Percentiles rank a stretch among this genome's conserved stretches.
Evolutionary conservation across 2,329 filamentous ascomycete genomes (phyloP).

Genomic region (Cercospora brassicicola): DNA sequence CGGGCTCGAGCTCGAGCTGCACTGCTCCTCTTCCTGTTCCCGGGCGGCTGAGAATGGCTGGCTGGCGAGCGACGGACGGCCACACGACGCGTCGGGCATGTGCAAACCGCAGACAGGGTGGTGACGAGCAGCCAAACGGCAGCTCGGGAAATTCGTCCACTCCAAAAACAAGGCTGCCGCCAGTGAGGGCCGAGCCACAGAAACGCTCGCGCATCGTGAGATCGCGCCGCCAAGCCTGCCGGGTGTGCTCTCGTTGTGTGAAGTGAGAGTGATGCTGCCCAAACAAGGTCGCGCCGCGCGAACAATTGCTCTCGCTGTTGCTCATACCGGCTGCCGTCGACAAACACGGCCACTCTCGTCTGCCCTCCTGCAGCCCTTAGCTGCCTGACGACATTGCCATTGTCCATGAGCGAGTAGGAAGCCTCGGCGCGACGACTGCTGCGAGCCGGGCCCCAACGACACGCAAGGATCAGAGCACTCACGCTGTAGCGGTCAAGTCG

Average conservation of each 20-base stretch:
- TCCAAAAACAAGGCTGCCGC: slow-evolving; percentile 2
- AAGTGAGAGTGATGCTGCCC: neutral
- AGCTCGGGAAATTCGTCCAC: neutral
- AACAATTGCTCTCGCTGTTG: neutral
- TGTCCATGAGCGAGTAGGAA: slow-evolving; percentile 3
- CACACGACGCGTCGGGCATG: neutral
- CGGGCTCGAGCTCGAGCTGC: neutral
- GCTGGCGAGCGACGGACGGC: neutral
- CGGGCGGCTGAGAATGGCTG: neutral
- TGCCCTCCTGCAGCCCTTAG: neutral
- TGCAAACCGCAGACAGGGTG: neutral
- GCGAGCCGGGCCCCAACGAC: neutral
- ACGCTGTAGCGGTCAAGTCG: slow-evolving; percentile 1
- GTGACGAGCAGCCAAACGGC: neutral
- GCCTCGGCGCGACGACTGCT: slow-evolving; percentile 2
- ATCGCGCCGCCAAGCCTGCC: neutral
- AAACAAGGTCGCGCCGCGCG: neutral
- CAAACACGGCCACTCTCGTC: neutral
- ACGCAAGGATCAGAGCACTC: neutral
- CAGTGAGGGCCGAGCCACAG: neutral
- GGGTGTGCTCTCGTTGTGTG: neutral
- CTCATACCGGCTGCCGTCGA: neutral
- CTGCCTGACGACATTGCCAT: neutral
- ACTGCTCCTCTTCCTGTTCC: neutral
- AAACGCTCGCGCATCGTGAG: slow-evolving; percentile 3